phyloP scores from a whole-genome alignment of 345 rosid species.

The Trapa bicornis region DNA sequence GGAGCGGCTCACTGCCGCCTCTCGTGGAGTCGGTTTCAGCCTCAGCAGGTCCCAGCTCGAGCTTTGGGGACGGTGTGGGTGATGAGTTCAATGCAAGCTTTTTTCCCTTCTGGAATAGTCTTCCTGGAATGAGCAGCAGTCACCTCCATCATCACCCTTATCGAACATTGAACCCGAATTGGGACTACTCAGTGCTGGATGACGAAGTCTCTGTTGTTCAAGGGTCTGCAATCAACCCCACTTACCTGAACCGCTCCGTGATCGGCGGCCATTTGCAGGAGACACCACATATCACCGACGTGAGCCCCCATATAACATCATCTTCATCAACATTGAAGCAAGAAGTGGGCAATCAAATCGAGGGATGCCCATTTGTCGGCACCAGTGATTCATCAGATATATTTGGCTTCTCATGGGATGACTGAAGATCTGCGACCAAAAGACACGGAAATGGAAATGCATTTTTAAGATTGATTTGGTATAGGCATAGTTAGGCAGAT shows the following conservation, averaged over 20 bases:
- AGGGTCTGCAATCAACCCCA: neutral
- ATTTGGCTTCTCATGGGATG: neutral
- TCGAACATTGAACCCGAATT: neutral
- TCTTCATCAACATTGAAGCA: conserved; percentile 25
- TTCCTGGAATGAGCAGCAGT: neutral
- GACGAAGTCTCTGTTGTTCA: neutral
- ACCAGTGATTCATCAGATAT: conserved; percentile 2
- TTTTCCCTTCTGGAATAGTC: neutral
- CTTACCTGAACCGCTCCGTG: neutral
- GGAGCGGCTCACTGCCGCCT: conserved; percentile 40
- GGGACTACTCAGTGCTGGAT: neutral
- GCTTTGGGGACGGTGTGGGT: conserved; percentile 12
- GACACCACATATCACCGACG: conserved; percentile 44
- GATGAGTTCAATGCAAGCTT: conserved; percentile 12
- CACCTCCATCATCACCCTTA: neutral
- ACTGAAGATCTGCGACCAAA: neutral
- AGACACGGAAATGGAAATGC: neutral
- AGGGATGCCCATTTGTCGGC: neutral
- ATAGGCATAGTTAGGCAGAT: neutral
- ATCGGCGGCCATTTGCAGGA: too few relatives aligned
- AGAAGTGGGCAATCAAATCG: conserved; percentile 9
- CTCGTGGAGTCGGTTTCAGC: conserved; percentile 26
- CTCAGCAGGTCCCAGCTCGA: conserved; percentile 14
- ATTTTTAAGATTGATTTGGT: neutral
- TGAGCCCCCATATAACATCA: conserved; percentile 38